Base-by-base conservation (phyloP, 1,284 basidiomycete genomes). In the Ceratobasidium sp. region DNA sequence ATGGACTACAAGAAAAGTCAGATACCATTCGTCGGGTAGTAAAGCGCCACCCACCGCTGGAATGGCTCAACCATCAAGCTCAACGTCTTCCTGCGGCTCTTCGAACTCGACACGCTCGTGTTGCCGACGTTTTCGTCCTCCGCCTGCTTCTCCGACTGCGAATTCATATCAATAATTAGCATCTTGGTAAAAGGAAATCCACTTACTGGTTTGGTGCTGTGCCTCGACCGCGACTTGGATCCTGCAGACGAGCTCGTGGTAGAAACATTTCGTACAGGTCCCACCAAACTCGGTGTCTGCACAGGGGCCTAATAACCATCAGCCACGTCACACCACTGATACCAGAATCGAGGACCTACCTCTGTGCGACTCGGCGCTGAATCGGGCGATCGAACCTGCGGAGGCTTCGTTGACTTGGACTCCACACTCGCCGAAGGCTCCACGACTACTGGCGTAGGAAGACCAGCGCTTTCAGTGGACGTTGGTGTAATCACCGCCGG, bases 61-160 rank as follows among this genome's bases (percentile, higher is more conserved):
- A 93, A 83, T 6, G 91, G 91, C 77, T 93, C 91, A 3, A 93
- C 91, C 87, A 94, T 92, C 57, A 94, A 87, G 0, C 91, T 93
- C 71, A 95, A 83, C 0, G 93, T 94, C 80, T 92, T 94, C 75
- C 92, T 83, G 78, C 79, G 82, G 84, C 84, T 89, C 89, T 85
- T 87, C 88, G 75, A 81, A 76, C 63, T 73, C 67, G 66, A 69
- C 18, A 75, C n/a, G 79, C 78, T 46, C 77, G 75, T 21, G 77
- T 73, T 23, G 76, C 78, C 18, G 76, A 76, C 30, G 73, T 74
- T 21, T 77, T 77, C 50, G 72, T 61, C 58, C 11, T 69, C 66
- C 14, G 41, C 54, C 2, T 30, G 54, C 23, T 67, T 67, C 55
- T 71, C 67, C 3, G 38, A 43, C 64, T 67, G 46, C 13, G 23